These are phyloP conservation scores for Rhodofomes roseus DNA, from an alignment of 1,284 basidiomycete genomes.

Conservation along the genomic window DNA sequence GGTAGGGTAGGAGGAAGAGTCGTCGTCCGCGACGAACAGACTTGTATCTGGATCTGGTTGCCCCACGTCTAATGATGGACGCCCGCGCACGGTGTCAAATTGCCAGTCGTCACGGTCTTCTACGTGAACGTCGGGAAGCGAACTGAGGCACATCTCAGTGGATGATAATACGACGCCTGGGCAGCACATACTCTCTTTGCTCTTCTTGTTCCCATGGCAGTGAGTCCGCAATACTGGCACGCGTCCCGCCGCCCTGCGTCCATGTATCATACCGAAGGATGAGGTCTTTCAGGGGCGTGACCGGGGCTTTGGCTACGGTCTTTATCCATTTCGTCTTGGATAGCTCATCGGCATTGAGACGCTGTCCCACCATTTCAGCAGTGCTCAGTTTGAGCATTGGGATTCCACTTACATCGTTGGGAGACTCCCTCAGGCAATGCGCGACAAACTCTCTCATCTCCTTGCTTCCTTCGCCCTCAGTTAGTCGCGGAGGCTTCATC, in stretches of 20 bases:
- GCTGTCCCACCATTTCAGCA: conserved; percentile 41
- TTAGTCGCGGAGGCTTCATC: conserved; percentile 79
- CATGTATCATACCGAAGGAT: conserved; percentile 73
- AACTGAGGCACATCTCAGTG: conserved; percentile 5
- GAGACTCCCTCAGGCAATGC: conserved; percentile 81
- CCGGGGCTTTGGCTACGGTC: conserved; percentile 61
- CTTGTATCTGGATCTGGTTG: conserved; percentile 13
- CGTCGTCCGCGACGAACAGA: conserved; percentile 18
- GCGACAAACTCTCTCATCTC: conserved; percentile 90
- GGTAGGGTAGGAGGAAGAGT: conserved; percentile 36
- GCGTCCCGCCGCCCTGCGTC: conserved; percentile 77
- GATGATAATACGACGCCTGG: neutral
- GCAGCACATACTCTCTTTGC: conserved; percentile 42
- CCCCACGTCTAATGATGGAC: conserved; percentile 22
- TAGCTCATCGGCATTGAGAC: conserved; percentile 88
- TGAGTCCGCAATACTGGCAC: conserved; percentile 75
- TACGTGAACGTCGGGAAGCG: conserved; percentile 12
- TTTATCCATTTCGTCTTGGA: conserved; percentile 94
- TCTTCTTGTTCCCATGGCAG: conserved; percentile 70
- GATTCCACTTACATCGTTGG: conserved; percentile 63
- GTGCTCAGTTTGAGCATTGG: neutral
- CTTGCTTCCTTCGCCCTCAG: conserved; percentile 76
- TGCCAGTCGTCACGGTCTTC: conserved; percentile 65
- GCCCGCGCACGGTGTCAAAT: conserved; percentile 68
- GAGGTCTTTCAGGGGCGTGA: conserved; percentile 81